phyloP scores from a whole-genome alignment of 75 land plant species.

The Pinus taeda region DNA sequence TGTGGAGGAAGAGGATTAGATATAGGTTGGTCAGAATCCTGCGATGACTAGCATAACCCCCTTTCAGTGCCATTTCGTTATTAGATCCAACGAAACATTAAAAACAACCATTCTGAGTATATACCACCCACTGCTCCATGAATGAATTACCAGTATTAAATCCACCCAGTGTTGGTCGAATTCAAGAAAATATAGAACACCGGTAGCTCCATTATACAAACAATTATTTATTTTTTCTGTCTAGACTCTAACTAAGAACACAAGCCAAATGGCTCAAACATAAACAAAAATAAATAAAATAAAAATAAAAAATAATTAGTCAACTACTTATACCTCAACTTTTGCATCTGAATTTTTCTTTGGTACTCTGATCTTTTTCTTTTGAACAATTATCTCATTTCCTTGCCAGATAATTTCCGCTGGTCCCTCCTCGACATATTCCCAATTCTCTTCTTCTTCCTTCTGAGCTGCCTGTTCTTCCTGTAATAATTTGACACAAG shows the following conservation, averaged over 20 bases:
- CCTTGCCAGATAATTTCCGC: constrained; percentile 98
- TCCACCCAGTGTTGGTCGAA: no score
- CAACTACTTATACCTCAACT: constrained; percentile 26
- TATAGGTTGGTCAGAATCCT: constrained; percentile 57
- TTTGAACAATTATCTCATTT: constrained; percentile 92
- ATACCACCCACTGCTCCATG: no score
- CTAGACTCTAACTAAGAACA: no score
- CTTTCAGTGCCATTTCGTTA: not conserved
- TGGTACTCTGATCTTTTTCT: constrained; percentile 60
- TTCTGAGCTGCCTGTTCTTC: constrained; percentile 20
- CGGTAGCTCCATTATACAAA: no score
- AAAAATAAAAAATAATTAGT: not conserved
- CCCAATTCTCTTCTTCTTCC: constrained; percentile 70
- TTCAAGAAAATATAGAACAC: no score
- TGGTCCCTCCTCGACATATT: constrained; percentile 90
- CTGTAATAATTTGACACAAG: constrained; percentile 3
- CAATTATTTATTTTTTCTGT: no score
- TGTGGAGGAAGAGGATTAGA: constrained; percentile 88
- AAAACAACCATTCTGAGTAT: no score
- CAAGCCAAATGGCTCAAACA: not conserved
- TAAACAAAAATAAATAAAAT: no score
- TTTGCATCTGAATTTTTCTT: constrained; percentile 25
- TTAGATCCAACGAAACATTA: not conserved
- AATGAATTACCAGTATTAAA: no score
- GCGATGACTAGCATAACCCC: constrained; percentile 2